Base-by-base conservation (phyloP, 495 filamentous ascomycete species). In the Penicillium lividum region DNA sequence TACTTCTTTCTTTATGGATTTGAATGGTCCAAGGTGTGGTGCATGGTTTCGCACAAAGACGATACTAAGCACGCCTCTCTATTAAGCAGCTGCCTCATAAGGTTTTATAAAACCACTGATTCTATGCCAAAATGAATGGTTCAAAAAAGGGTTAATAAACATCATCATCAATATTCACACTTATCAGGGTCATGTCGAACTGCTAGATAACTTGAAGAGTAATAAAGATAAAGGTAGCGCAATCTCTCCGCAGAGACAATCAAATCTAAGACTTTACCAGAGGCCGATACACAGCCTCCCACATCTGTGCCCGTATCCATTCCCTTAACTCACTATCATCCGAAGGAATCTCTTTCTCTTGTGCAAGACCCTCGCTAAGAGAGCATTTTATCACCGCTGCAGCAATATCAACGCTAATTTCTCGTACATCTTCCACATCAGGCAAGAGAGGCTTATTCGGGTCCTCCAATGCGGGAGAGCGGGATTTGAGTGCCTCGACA, bases 291-390 rank as follows among this genome's bases (percentile, higher is more conserved):
- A 69, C 72, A 3, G 92, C 81, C 59, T 93, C 83, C 92, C 92
- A 96, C 92, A 96, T 96, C 78, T 94, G 92, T 70, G 87, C 88
- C 8, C 83, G 70, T 55, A 96, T 86, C 92, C 92, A 97, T 70
- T 89, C 85, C 51, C 88, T 85, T 45, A 95, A 61, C 4, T 86
- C 82, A 3, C 53, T 69, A 10, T 86, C 81, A 7, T 80, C 71
- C 0, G 46, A 46, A 3, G 80, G 78, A 16, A 74, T 76, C 0
- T 70, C 74, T 9, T 78, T 70, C 4, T 75, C 72, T 10, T 82
- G 81, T 0, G 85, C 84, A 7, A 93, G 72, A 2, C 82, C 87
- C 48, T 96, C 89, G 36, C 85, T 65, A 4, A 90, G 77, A 0
- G 92, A 86, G 13, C 84, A 79, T 59, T 82, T 79, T 28, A 96